Evolutionary conservation across 305 asterid genomes (phyloP), one percentile per base, ranked within the genome.

Genomic region (Striga hermonthica): DNA sequence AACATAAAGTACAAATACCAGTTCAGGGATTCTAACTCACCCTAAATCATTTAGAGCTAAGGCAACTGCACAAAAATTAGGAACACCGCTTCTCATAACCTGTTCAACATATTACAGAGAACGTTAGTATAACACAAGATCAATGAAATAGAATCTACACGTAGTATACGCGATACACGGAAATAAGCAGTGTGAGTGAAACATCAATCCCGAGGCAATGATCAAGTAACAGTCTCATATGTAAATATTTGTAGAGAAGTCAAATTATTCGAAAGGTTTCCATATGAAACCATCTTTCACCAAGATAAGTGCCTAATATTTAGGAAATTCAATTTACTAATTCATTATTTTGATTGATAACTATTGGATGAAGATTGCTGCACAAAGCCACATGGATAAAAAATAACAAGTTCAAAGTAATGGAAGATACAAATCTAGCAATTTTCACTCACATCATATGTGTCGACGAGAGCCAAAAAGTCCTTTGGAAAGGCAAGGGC

Each of bases 61-160:
- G 67, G 99, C 97, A 80, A 94, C 98, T 57, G 99, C 98, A 83
- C 98, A 94, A 80, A 94, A 94, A 82, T 94, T 94, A 62, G 99
- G 99, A 71, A 94, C 64, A 48, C 99, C 99, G 60, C 99, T 94
- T 75, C 94, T 74, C 81, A 81, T 79, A 16, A 84, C 88, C 84
- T 80, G 85, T 74, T 66, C 66, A 72, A 72, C 65, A 77, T 68
- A 69, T 73, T 31, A 65, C 35, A 35, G 50, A 69, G 57, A 64
- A 37, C 14, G 63, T 75, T 52, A 75, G 60, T 45, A 57, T 50
- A 16, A 35, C n/a, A 7, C 13, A 52, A 38, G 31, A 16, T n/a
- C 53, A 40, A 39, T 12, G 55, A 72, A 73, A 64, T 39, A 13
- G 54, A 5, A 14, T 5, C 66, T 35, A 59, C 60, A 35, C 34